phyloP scores from a whole-genome alignment of 1,139 yeast species.

The Suhomyces taliae region DNA sequence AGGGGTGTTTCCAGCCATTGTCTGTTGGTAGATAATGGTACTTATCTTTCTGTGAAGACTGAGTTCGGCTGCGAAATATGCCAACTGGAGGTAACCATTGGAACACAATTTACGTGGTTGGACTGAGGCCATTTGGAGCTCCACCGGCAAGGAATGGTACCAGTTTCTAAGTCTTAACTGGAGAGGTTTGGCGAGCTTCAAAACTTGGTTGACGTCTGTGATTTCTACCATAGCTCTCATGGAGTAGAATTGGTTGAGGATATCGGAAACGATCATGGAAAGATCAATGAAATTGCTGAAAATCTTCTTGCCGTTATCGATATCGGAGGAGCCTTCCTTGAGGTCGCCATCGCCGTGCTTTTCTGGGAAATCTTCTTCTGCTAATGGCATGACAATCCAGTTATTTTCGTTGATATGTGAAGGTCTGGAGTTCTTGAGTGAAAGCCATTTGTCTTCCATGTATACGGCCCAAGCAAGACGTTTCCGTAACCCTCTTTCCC shows the following conservation, averaged over 20 bases:
- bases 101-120: slow-evolving; percentile 61
- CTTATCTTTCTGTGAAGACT: slow-evolving; percentile 81
- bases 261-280: slow-evolving; percentile 70
- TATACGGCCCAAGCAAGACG: slow-evolving; percentile 93
- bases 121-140: slow-evolving; percentile 62
- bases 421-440: slow-evolving; percentile 76
- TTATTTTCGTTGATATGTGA: slow-evolving; percentile 68
- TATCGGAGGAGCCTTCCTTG: slow-evolving; percentile 65
- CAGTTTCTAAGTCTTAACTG: slow-evolving; percentile 77
- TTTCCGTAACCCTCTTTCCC: slow-evolving; percentile 86
- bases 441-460: slow-evolving; percentile 85
- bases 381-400: slow-evolving; percentile 66
- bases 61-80: slow-evolving; percentile 80
- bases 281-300: slow-evolving; percentile 71
- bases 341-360: slow-evolving; percentile 57
- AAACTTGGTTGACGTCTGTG: slow-evolving; percentile 60
- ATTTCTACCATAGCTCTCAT: slow-evolving; percentile 61
- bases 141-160: slow-evolving; percentile 77
- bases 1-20: slow-evolving; percentile 42
- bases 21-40: slow-evolving; percentile 50
- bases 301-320: slow-evolving; percentile 68
- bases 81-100: slow-evolving; percentile 76
- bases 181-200: slow-evolving; percentile 78
- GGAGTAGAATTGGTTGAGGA: slow-evolving; percentile 68
- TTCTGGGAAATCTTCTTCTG: slow-evolving; percentile 76